These are phyloP conservation scores for Tripterygium wilfordii DNA, from an alignment of 177 flowering plant species.

Conservation along the genomic window DNA sequence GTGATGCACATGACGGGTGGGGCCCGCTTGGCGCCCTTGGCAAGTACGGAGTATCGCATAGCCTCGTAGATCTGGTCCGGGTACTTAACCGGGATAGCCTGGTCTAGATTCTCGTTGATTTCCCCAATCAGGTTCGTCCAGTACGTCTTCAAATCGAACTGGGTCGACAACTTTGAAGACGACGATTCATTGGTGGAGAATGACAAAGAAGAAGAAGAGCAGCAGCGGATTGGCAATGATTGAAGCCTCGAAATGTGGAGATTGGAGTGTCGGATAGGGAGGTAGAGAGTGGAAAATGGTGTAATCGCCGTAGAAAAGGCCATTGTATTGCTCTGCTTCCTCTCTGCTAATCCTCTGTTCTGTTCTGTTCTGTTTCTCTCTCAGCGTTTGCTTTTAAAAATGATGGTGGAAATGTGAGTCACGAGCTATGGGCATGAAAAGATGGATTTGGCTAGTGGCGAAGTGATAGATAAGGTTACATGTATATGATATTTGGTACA, in stretches of 20 bases:
- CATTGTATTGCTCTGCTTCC: no score
- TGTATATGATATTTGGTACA: no score
- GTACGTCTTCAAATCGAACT: constrained; percentile 71
- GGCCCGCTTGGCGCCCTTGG: constrained; percentile 76
- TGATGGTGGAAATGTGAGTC: no score
- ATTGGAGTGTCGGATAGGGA: constrained; percentile 13
- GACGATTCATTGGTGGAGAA: not conserved
- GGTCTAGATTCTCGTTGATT: constrained; percentile 68
- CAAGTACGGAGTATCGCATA: constrained; percentile 88
- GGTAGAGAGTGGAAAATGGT: constrained; percentile 8
- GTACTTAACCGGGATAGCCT: constrained; percentile 63
- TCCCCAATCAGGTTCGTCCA: constrained; percentile 68
- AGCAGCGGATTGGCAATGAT: constrained; percentile 24
- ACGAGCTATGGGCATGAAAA: no score
- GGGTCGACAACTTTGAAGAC: constrained; percentile 9
- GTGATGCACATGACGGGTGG: constrained; percentile 95
- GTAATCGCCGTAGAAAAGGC: constrained; percentile 10
- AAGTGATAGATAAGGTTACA: no score
- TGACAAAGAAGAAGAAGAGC: constrained; percentile 5
- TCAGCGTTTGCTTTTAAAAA: no score
- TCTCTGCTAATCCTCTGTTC: no score
- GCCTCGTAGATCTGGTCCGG: constrained; percentile 77
- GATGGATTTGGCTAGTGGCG: no score
- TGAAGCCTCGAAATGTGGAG: constrained; percentile 1
- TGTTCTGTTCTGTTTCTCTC: not conserved